phyloP scores from a whole-genome alignment of 1,284 basidiomycete species.

The Pseudozyma sp. region DNA sequence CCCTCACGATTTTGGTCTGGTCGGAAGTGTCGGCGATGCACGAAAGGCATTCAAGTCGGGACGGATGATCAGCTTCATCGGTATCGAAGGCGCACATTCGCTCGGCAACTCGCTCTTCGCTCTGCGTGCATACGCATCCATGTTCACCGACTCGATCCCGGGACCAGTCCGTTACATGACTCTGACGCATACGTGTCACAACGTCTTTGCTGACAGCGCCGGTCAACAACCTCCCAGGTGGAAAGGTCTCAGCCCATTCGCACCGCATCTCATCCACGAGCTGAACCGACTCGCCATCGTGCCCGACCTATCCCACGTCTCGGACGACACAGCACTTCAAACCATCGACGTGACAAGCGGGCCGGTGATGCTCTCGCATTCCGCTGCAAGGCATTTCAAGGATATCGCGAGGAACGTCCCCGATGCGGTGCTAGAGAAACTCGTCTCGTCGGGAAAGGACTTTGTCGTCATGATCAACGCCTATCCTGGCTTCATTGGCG shows the following conservation, averaged over 20 bases:
- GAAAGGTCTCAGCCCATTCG: constrained; percentile 43
- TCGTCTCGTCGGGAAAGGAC: constrained; percentile 25
- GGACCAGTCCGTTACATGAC: constrained; percentile 47
- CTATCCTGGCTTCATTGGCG: constrained; percentile 51
- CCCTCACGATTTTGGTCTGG: constrained; percentile 31
- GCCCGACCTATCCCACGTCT: constrained; percentile 49
- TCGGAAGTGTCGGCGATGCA: constrained; percentile 17
- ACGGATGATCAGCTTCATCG: constrained; percentile 55
- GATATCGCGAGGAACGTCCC: constrained; percentile 38
- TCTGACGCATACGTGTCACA: constrained; percentile 49
- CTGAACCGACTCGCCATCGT: constrained; percentile 47
- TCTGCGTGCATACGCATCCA: constrained; percentile 12
- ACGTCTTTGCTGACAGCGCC: constrained; percentile 43
- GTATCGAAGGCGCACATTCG: constrained; percentile 52
- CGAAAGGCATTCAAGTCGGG: constrained; percentile 51
- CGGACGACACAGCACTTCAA: constrained; percentile 41
- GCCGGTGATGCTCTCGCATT: constrained; percentile 50
- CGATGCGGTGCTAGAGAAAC: constrained; percentile 32
- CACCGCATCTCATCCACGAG: constrained; percentile 30
- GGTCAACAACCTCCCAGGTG: constrained; percentile 32
- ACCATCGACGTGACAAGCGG: constrained; percentile 33
- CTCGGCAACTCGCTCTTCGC: constrained; percentile 47
- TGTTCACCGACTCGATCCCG: constrained; percentile 13
- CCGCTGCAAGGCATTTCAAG: constrained; percentile 25
- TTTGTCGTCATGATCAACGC: constrained; percentile 49